These are phyloP conservation scores for Irpex lacteus DNA, from an alignment of 1,284 basidiomycete species.

Conservation along the genomic window DNA sequence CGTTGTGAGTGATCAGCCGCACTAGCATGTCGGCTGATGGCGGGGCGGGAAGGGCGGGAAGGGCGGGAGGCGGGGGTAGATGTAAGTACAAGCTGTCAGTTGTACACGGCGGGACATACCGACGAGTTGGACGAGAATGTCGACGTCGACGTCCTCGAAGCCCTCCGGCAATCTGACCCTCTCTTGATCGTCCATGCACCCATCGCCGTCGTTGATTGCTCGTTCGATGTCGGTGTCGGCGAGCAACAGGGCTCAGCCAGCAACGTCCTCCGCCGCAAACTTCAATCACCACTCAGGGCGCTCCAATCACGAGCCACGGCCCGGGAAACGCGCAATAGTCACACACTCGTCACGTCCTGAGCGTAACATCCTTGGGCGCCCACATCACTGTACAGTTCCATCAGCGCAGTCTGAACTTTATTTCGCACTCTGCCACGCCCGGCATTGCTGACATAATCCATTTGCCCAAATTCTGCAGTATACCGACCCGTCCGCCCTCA, in stretches of 20 bases:
- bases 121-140: constrained; percentile 83
- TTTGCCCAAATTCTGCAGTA: constrained; percentile 4
- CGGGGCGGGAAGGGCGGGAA: not conserved
- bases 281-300: not conserved
- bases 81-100: not conserved
- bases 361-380: not conserved
- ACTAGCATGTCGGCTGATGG: constrained; percentile 87
- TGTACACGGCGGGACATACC: constrained; percentile 43
- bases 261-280: not conserved
- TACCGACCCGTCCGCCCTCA: constrained; percentile 21
- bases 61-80: not conserved
- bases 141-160: constrained; percentile 77
- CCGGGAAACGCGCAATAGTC: not conserved
- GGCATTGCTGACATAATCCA: constrained; percentile 18
- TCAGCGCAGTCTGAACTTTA: constrained; percentile 51
- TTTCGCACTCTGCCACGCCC: constrained; percentile 26
- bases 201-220: constrained; percentile 49
- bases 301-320: not conserved
- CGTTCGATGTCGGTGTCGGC: constrained; percentile 13
- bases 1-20: constrained; percentile 89
- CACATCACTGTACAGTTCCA: constrained; percentile 49
- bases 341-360: not conserved
- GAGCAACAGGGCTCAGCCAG: not conserved
- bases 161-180: constrained; percentile 71
- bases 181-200: constrained; percentile 74